Evolutionary conservation across 139 green algal genomes (phyloP).

Genomic region (Mychonastes homosphaera): DNA sequence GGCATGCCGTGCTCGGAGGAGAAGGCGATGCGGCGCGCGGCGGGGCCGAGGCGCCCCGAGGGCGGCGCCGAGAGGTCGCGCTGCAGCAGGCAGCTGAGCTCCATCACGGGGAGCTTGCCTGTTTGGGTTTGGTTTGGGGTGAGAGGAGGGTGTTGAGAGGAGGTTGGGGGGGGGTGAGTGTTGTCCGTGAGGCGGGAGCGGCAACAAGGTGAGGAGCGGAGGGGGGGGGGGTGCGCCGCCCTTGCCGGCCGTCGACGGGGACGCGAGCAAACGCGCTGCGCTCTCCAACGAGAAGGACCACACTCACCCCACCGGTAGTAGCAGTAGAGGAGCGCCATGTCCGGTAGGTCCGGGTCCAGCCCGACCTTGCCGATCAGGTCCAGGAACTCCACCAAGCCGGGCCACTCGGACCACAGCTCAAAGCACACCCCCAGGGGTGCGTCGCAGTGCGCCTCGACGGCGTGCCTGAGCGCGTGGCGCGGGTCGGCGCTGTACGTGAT

Average conservation of each 20-base stretch:
- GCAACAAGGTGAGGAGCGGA: not conserved
- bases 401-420: slow-evolving; percentile 45
- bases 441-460: slow-evolving; percentile 22
- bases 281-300: not conserved
- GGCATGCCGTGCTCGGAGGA: slow-evolving; percentile 39
- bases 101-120: slow-evolving; percentile 38
- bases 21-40: slow-evolving; percentile 34
- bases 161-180: not conserved
- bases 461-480: slow-evolving; percentile 19
- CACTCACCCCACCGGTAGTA: slow-evolving; percentile 48
- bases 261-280: not conserved
- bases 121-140: not conserved
- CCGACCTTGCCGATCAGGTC: slow-evolving; percentile 48
- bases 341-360: slow-evolving; percentile 28
- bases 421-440: slow-evolving; percentile 34
- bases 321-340: slow-evolving; percentile 47
- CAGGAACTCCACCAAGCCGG: slow-evolving; percentile 44
- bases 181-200: not conserved
- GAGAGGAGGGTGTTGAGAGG: not conserved
- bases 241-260: not conserved
- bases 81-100: slow-evolving; percentile 42
- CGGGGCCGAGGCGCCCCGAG: no score
- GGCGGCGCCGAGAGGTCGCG: slow-evolving; percentile 21
- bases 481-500: slow-evolving; percentile 33
- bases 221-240: not conserved